phyloP scores from a whole-genome alignment of 176 grass and related monocot species.

The Carex pumila region DNA sequence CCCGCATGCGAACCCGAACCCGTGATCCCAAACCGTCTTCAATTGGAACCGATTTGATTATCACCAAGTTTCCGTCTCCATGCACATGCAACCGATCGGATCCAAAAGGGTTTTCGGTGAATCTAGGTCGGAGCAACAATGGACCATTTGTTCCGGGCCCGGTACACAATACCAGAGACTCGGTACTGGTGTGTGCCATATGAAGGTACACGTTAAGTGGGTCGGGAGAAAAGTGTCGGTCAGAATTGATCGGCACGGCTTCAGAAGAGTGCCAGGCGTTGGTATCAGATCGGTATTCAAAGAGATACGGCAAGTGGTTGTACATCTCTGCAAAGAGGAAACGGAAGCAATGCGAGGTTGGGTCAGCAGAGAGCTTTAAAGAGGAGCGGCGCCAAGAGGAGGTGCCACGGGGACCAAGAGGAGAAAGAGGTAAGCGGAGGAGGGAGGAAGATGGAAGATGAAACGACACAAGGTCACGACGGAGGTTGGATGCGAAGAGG shows the following conservation, averaged over 20 bases:
- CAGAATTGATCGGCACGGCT: constrained; percentile 11
- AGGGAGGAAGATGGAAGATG: constrained; percentile 53
- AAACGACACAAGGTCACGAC: constrained; percentile 64
- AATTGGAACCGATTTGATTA: constrained; percentile 50
- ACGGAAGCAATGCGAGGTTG: constrained; percentile 54
- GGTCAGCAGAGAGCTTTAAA: constrained; percentile 75
- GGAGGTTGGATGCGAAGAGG: constrained; percentile 86
- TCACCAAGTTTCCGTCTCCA: constrained; percentile 71
- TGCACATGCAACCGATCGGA: constrained; percentile 62
- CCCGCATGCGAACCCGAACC: constrained; percentile 37
- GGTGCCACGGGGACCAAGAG: constrained; percentile 89
- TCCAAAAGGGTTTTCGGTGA: constrained; percentile 35
- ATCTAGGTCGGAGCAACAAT: constrained; percentile 55
- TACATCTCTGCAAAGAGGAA: constrained; percentile 90
- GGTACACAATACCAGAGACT: constrained; percentile 61
- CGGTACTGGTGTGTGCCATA: constrained; percentile 42
- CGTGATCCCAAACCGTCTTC: constrained; percentile 24
- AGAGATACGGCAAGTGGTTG: constrained; percentile 50
- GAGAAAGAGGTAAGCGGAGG: constrained; percentile 53
- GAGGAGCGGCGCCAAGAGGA: constrained; percentile 85
- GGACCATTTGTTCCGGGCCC: constrained; percentile 19
- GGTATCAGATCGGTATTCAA: constrained; percentile 73
- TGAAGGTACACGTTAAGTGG: constrained; percentile 46
- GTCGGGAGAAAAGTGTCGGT: not conserved
- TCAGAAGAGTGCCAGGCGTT: constrained; percentile 56